phyloP scores from a whole-genome alignment of 495 filamentous ascomycete genomes.

The Cercophora scortea region DNA sequence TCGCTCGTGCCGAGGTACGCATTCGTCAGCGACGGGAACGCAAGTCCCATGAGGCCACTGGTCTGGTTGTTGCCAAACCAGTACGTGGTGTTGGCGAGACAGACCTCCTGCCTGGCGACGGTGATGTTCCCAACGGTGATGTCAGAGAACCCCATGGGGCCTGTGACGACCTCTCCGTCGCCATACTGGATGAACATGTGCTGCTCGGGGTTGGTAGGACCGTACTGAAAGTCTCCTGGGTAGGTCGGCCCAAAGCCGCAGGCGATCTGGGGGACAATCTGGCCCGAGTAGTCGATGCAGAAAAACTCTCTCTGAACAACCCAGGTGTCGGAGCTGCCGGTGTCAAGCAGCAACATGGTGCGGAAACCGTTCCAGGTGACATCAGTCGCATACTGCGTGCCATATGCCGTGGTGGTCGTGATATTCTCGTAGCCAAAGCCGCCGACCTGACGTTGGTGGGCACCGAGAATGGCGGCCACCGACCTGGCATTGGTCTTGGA shows the following conservation, averaged over 20 bases:
- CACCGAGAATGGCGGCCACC: conserved; percentile 21
- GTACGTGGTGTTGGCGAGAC: conserved; percentile 26
- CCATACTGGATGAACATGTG: conserved; percentile 55
- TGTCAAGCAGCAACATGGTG: conserved; percentile 47
- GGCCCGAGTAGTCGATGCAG: conserved; percentile 19
- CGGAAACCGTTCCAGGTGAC: conserved; percentile 21
- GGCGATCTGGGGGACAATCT: conserved; percentile 10
- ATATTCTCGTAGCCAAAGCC: conserved; percentile 32
- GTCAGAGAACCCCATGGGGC: conserved; percentile 49
- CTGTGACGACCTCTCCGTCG: conserved; percentile 48
- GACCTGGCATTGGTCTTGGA: conserved; percentile 15
- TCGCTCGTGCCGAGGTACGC: conserved; percentile 23
- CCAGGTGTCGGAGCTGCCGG: conserved; percentile 59
- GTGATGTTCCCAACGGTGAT: conserved; percentile 49
- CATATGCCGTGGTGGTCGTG: conserved; percentile 25
- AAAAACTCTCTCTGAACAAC: conserved; percentile 16
- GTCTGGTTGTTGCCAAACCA: conserved; percentile 41
- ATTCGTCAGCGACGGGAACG: conserved; percentile 49
- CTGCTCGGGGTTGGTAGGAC: conserved; percentile 21
- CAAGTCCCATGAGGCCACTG: conserved; percentile 54
- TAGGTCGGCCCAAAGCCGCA: conserved; percentile 23
- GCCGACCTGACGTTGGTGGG: conserved; percentile 21
- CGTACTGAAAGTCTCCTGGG: conserved; percentile 15
- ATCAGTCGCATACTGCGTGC: conserved; percentile 30
- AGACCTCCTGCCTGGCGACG: conserved; percentile 42